phyloP scores from a whole-genome alignment of 805 yeast species.

The Pichia heedii region DNA sequence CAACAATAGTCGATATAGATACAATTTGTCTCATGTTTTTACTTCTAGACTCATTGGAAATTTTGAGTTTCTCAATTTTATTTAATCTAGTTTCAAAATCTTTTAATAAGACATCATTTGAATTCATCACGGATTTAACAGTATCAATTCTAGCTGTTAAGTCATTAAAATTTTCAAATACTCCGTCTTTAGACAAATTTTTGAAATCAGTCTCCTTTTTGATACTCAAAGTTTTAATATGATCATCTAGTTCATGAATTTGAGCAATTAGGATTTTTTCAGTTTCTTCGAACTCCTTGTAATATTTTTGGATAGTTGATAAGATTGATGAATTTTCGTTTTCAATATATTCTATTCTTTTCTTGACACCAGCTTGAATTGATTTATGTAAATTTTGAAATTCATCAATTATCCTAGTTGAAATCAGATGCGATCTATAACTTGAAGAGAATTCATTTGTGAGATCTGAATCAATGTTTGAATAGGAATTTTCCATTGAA shows the following conservation, averaged over 20 bases:
- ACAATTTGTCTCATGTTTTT: slow-evolving; percentile 6
- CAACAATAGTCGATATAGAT: neutral
- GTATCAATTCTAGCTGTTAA: slow-evolving; percentile 20
- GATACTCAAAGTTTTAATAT: slow-evolving; percentile 21
- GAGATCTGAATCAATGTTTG: neutral
- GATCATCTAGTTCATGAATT: slow-evolving; percentile 21
- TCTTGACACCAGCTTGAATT: slow-evolving; percentile 17
- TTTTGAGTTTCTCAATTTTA: slow-evolving; percentile 15
- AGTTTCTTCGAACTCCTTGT: slow-evolving; percentile 22
- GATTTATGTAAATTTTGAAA: slow-evolving; percentile 23
- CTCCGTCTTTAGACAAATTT: slow-evolving; percentile 14
- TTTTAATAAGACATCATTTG: slow-evolving; percentile 17
- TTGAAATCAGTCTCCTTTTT: slow-evolving; percentile 20
- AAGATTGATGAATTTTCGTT: slow-evolving; percentile 24
- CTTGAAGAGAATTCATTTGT: no score
- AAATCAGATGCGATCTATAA: neutral
- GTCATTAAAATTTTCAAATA: slow-evolving; percentile 23
- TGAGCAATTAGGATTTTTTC: slow-evolving; percentile 21
- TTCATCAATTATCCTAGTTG: slow-evolving; percentile 15
- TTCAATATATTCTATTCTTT: slow-evolving; percentile 19
- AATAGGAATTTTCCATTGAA: neutral
- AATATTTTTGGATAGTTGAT: slow-evolving; percentile 18
- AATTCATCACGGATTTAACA: slow-evolving; percentile 16
- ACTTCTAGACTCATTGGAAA: slow-evolving; percentile 8
- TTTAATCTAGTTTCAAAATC: slow-evolving; percentile 15